These are phyloP conservation scores for Punctularia strigosozonata DNA, from an alignment of 768 basidiomycete species.

Conservation along the genomic window DNA sequence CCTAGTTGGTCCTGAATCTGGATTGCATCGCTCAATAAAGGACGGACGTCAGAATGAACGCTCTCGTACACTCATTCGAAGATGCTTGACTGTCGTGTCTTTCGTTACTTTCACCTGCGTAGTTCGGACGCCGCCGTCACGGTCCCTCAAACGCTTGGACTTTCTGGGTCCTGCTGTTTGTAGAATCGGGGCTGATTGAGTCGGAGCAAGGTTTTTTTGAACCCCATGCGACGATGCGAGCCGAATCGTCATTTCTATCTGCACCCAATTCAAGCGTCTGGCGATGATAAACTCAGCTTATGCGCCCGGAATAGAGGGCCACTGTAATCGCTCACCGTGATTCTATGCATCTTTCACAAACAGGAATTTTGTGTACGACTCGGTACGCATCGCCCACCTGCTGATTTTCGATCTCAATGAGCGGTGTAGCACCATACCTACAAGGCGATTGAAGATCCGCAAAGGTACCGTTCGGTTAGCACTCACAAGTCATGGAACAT, in stretches of 20 bases:
- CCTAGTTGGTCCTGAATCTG: constrained; percentile 52
- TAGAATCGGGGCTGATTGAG: constrained; percentile 2
- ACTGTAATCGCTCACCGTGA: background rate
- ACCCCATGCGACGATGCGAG: constrained; percentile 17
- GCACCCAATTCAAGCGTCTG: too few species aligned
- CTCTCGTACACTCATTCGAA: constrained; percentile 54
- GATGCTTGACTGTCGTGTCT: constrained; percentile 61
- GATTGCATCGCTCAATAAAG: background rate
- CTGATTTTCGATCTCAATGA: constrained; percentile 35
- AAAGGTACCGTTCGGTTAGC: background rate
- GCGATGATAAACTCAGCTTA: background rate
- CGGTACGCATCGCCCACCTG: constrained; percentile 14
- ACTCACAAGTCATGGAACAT: constrained; percentile 46
- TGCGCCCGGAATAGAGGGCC: background rate
- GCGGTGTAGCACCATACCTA: constrained; percentile 48
- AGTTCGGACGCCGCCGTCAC: constrained; percentile 36
- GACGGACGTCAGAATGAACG: background rate
- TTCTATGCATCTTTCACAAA: constrained; percentile 31
- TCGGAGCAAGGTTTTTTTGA: constrained; percentile 24
- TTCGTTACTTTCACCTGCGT: constrained; percentile 48
- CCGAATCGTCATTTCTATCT: too few species aligned
- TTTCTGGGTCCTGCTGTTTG: constrained; percentile 29
- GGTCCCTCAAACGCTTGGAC: constrained; percentile 58
- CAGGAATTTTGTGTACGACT: constrained; percentile 37
- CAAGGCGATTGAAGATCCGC: constrained; percentile 6